phyloP scores from a whole-genome alignment of 305 asterid species.

The Fraxinus dipetala region DNA sequence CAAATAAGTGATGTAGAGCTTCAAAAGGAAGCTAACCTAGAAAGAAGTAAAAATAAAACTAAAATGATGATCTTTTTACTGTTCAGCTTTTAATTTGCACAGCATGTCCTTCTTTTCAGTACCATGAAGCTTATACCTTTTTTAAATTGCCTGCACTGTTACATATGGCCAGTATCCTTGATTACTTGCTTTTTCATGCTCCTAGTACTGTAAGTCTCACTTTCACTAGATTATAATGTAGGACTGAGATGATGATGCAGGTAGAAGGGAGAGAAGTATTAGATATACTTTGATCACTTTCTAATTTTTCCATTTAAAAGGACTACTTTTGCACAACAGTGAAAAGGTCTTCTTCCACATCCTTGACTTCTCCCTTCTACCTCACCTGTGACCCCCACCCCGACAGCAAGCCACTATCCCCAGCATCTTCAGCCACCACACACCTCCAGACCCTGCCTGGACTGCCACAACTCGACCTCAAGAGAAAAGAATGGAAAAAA shows the following conservation, averaged over 20 bases:
- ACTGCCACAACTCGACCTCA: background rate
- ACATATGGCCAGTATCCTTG: background rate
- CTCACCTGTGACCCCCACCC: background rate
- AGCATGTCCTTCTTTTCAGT: background rate
- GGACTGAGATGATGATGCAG: background rate
- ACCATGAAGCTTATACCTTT: background rate
- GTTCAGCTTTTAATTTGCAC: background rate
- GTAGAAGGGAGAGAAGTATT: background rate
- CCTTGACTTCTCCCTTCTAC: background rate
- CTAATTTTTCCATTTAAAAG: background rate
- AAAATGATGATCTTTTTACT: background rate
- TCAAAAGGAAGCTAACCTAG: background rate
- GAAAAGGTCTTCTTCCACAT: background rate
- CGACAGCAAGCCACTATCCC: background rate
- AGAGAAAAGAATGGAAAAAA: background rate
- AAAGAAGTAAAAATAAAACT: background rate
- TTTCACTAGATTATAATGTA: background rate
- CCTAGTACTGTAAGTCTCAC: background rate
- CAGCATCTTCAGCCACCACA: background rate
- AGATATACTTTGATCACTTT: background rate
- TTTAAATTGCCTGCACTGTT: background rate
- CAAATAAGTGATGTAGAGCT: background rate
- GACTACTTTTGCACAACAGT: background rate
- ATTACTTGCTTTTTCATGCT: background rate
- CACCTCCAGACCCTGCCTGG: background rate